Conservation (phyloP, 1,284 basidiomycete species). For the Tylopilus sp. region DNA sequence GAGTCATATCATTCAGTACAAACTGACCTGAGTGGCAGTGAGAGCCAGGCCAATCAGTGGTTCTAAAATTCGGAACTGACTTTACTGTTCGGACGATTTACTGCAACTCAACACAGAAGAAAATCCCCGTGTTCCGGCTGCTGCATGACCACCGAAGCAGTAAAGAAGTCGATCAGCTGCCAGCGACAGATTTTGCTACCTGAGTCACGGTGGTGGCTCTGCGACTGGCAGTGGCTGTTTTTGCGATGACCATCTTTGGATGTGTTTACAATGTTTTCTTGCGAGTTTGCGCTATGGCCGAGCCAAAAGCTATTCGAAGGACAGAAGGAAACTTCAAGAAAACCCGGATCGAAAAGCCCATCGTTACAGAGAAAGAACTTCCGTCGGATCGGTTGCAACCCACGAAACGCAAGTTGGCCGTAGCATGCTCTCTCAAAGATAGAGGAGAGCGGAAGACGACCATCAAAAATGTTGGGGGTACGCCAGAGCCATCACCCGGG, state of each 20-base stretch:
- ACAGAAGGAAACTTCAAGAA: constrained; percentile 24
- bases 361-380: constrained; percentile 1
- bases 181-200: no score
- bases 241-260: constrained; percentile 13
- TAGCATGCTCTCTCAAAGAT: constrained; percentile 17
- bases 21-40: neutral
- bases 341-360: constrained; percentile 21
- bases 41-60: no score
- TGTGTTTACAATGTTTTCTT: constrained; percentile 1
- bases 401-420: constrained; percentile 1
- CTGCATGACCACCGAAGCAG: neutral
- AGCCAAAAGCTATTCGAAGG: constrained; percentile 18
- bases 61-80: neutral
- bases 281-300: constrained; percentile 14
- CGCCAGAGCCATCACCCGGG: constrained; percentile 1
- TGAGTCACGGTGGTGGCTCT: no score
- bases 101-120: neutral
- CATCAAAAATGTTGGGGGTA: neutral
- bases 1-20: neutral
- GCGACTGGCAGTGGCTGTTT: neutral
- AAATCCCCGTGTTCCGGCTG: neutral
- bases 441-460: constrained; percentile 25
- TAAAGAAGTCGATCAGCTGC: neutral
- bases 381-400: neutral
- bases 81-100: neutral